Base-by-base conservation (phyloP, 345 rosid species). In the Linum tenue region DNA sequence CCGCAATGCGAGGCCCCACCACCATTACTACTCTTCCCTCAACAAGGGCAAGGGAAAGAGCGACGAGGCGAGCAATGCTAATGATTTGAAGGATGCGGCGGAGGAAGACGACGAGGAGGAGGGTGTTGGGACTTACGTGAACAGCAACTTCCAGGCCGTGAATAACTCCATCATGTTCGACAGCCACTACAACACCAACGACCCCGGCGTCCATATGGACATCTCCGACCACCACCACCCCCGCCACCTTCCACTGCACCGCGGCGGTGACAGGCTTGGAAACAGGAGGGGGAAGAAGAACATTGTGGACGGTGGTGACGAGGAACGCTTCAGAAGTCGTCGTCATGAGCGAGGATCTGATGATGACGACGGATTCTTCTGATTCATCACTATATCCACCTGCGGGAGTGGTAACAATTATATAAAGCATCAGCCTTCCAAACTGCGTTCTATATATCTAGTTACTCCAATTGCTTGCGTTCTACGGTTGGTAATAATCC, bases 121-220 rank as follows among this genome's bases (percentile, higher is more conserved):
- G 16, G 22, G 70, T 71, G 16, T 3, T 79, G 69, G 81, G 65
- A 85, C 96, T 0, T 88, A 66, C n/a, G 92, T 90, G 31, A 92
- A 92, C 74, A 92, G 96, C 76, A 92, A 90, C 62, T 90, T 86
- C 71, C 98, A 90, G 62, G 86, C 98, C 0, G 84, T 92, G 38
- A 92, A 90, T 78, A 92, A 92, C 70, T 92, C 98, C 1, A 80
- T 92, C 61, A 86, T 90, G 98, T 65, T 92, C 43, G 76, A 78
- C 0, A 84, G 90, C 66, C 68, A 60, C 48, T 84, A 90, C 80
- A 82, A 37, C 70, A 79, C 95, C 59, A 84, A 90, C 63, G 96
- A 92, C 69, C 98, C 98, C 0, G 97, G 98, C 0, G 96, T 92
- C 70, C 97, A 90, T 62, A 59, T 90, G 77, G 92, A 88, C 22